Percentiles rank a stretch among this genome's conserved stretches.
Conservation (phyloP, 208 protist species). For the Trypanosoma avium region DNA sequence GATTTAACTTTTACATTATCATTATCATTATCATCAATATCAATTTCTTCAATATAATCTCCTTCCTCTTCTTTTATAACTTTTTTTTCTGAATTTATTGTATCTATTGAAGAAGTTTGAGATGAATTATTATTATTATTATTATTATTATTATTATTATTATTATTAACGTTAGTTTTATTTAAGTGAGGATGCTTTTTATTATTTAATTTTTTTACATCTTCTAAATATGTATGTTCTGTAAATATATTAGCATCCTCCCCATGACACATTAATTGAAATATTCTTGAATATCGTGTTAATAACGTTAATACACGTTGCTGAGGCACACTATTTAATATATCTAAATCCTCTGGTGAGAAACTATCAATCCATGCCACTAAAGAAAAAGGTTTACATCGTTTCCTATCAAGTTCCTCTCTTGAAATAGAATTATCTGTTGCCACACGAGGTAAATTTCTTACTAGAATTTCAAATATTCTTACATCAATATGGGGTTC, state of each 20-base stretch:
- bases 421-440: constrained; percentile 1
- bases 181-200: neutral
- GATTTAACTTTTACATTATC: neutral
- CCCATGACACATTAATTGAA: constrained; percentile 69
- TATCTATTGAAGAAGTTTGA: too few relatives aligned
- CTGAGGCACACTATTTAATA: constrained; percentile 60
- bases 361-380: constrained; percentile 79
- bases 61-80: too few relatives aligned
- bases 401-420: constrained; percentile 30
- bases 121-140: neutral
- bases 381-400: constrained; percentile 45
- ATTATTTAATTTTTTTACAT: neutral
- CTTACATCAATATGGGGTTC: constrained; percentile 29
- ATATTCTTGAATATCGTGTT: constrained; percentile 54
- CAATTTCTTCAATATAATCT: constrained; percentile 2
- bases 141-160: neutral
- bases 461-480: constrained; percentile 64
- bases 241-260: constrained; percentile 57
- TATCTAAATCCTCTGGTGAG: constrained; percentile 44
- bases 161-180: neutral
- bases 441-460: constrained; percentile 65
- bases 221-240: constrained; percentile 22
- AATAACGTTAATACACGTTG: constrained; percentile 45
- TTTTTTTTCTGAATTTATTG: too few relatives aligned
- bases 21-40: neutral